Percentiles rank a stretch among this genome's conserved stretches.
phyloP scores from a whole-genome alignment of 345 rosid genomes.

The Salix purpurea region DNA sequence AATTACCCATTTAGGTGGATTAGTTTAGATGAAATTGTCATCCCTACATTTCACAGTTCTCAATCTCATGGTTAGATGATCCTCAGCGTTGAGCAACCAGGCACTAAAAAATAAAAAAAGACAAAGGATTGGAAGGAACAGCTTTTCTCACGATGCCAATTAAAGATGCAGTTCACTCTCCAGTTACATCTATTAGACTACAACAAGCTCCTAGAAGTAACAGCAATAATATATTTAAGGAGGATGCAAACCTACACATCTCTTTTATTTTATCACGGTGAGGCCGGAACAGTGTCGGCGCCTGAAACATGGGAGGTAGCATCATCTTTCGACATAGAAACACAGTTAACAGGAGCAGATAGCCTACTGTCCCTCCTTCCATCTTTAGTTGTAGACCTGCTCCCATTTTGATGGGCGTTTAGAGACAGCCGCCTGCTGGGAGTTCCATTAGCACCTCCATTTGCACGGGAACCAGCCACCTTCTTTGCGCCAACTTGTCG shows the following conservation, averaged over 20 bases:
- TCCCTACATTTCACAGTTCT: too few relatives aligned
- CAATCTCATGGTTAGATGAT: too few relatives aligned
- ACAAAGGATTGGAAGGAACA: neutral
- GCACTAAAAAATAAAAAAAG: too few relatives aligned
- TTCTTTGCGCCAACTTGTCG: slow-evolving; percentile 62
- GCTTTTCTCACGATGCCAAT: slow-evolving; percentile 8
- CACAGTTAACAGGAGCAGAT: slow-evolving; percentile 60
- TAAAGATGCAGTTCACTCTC: slow-evolving; percentile 23
- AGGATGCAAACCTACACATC: slow-evolving; percentile 21
- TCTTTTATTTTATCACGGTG: slow-evolving; percentile 48
- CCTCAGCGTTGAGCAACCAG: too few relatives aligned
- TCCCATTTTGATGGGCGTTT: slow-evolving; percentile 72
- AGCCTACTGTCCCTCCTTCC: slow-evolving; percentile 52
- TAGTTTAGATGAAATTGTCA: too few relatives aligned
- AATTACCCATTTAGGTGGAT: too few relatives aligned
- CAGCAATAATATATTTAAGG: slow-evolving; percentile 18
- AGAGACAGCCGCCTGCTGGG: slow-evolving; percentile 77
- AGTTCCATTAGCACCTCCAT: slow-evolving; percentile 72
- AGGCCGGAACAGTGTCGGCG: slow-evolving; percentile 52
- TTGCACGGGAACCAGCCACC: slow-evolving; percentile 68
- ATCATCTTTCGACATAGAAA: slow-evolving; percentile 68
- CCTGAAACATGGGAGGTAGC: slow-evolving; percentile 64
- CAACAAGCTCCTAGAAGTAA: slow-evolving; percentile 22
- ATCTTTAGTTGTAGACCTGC: slow-evolving; percentile 57
- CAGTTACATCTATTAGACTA: slow-evolving; percentile 21